phyloP scores from a whole-genome alignment of 148 eudicot species.

The Vaccinium myrtillus region DNA sequence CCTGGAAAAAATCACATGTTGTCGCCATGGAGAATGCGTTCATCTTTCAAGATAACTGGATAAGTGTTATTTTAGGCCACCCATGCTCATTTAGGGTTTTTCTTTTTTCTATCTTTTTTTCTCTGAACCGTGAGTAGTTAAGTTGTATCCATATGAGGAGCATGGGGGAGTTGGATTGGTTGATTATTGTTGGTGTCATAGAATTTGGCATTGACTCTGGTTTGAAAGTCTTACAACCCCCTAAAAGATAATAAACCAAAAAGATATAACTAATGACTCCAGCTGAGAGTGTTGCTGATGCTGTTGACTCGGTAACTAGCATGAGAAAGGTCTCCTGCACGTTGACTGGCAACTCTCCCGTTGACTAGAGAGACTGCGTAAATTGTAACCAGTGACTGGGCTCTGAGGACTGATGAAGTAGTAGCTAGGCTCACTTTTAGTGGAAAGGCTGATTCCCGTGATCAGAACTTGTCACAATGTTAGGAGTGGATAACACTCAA shows the following conservation, averaged over 20 bases:
- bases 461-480: background rate
- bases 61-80: background rate
- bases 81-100: background rate
- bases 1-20: background rate
- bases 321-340: background rate
- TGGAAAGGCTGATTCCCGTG: constrained; percentile 6
- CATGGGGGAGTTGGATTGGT: background rate
- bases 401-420: background rate
- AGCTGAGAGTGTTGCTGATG: background rate
- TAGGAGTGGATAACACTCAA: background rate
- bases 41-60: background rate
- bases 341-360: background rate
- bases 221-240: background rate
- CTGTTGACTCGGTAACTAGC: background rate
- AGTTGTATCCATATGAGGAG: background rate
- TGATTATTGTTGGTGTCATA: background rate
- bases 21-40: background rate
- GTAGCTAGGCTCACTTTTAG: background rate
- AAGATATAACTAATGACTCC: background rate
- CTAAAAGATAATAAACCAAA: background rate
- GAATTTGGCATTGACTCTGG: background rate
- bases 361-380: background rate
- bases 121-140: background rate
- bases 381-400: background rate
- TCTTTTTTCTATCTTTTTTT: constrained; percentile 8